Conservation (phyloP, 805 yeast genomes). For the Saccharomycopsis oosterbeekiorum region DNA sequence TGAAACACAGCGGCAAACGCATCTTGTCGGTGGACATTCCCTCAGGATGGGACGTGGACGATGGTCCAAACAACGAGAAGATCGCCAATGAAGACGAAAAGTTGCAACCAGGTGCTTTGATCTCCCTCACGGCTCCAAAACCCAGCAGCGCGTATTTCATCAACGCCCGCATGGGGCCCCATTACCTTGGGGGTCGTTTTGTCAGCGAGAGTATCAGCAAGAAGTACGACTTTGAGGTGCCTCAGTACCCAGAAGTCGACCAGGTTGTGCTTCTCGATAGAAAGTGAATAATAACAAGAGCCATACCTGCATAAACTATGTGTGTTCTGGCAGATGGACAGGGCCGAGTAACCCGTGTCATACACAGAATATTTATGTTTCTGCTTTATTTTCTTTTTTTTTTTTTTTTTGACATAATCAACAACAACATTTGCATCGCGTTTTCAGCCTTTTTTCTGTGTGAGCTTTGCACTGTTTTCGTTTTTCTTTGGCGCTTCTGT, state of each 20-base stretch:
- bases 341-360: neutral
- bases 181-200: conserved; percentile 89
- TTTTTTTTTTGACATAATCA: neutral
- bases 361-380: too few species aligned
- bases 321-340: neutral
- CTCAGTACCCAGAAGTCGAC: conserved; percentile 46
- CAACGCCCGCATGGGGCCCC: conserved; percentile 29
- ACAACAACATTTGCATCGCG: neutral
- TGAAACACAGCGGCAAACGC: conserved; percentile 35
- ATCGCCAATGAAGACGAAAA: conserved; percentile 21
- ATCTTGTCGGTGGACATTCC: conserved; percentile 85
- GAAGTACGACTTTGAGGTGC: conserved; percentile 62
- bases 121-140: conserved; percentile 90
- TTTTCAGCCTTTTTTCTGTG: neutral
- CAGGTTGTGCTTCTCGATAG: conserved; percentile 34
- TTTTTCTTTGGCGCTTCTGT: neutral
- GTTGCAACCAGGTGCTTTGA: conserved; percentile 33
- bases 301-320: too few species aligned
- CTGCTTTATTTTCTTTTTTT: neutral
- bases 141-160: conserved; percentile 58
- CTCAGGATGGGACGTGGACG: conserved; percentile 94
- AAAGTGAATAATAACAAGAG: conserved; percentile 17
- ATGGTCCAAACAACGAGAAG: conserved; percentile 50
- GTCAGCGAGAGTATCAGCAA: conserved; percentile 56
- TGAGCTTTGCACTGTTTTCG: neutral